A percentile compares a stretch with the other conserved stretches of the same genome.
Evolutionary conservation across 2,329 filamentous ascomycete species (phyloP).

Genomic region (Aspergillus pseudonomiae): DNA sequence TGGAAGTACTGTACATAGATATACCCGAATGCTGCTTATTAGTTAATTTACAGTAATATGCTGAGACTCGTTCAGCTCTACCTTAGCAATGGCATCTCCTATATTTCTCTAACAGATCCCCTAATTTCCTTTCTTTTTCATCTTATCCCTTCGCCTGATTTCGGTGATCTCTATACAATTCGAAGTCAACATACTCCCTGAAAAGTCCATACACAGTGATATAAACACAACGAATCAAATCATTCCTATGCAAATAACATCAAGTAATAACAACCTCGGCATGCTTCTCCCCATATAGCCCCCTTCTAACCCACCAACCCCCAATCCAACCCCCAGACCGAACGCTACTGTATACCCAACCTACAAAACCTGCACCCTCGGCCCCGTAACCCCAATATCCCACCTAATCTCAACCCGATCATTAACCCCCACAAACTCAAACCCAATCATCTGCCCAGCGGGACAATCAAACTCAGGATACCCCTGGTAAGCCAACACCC

Average conservation of each 20-base stretch:
- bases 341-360: background rate
- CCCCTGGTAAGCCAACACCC: constrained; percentile 22
- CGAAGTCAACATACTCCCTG: background rate
- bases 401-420: constrained; percentile 26
- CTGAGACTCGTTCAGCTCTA: too few species aligned
- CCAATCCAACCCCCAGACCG: background rate
- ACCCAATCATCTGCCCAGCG: constrained; percentile 22
- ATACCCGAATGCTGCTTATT: background rate
- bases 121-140: too few species aligned
- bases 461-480: constrained; percentile 28
- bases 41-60: background rate
- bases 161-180: background rate
- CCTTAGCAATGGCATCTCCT: too few species aligned
- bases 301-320: background rate
- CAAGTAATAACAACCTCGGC: background rate
- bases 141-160: too few species aligned
- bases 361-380: constrained; percentile 20
- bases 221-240: background rate
- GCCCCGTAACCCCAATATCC: constrained; percentile 30
- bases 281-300: background rate
- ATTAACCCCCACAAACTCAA: constrained; percentile 30
- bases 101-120: too few species aligned
- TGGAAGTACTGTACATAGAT: background rate
- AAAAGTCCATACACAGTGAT: background rate
- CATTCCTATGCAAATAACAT: background rate